Base-by-base conservation (phyloP, 1,284 basidiomycete genomes). In the Ceraceosorus guamensis region DNA sequence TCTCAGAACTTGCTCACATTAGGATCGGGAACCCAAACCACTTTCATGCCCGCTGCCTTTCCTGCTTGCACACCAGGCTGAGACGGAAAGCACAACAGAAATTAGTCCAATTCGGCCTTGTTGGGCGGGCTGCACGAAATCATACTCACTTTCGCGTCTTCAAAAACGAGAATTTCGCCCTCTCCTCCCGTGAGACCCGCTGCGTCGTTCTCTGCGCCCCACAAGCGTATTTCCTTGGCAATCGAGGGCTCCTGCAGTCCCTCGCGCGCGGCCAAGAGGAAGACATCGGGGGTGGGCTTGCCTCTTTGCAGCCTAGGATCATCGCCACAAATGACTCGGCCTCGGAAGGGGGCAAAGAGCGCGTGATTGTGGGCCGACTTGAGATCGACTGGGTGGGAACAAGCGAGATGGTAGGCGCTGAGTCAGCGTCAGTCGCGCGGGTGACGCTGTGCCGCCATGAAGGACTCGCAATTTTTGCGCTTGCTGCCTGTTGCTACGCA, bases 221-320 rank as follows among this genome's bases (percentile, higher is more conserved):
- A 63, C 31, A 61, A 50, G 8, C 72, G 58, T 11, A 70, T 41
- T 13, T 48, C 45, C 10, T 59, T 53, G 7, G 55, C 53, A 13
- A 57, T 49, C 30, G 63, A 56, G n/a, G 58, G 46, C 41, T 50
- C 48, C 6, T 68, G 61, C 24, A 77, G 56, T 5, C 72, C 71
- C 39, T 69, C 60, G 5, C 63, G 44, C 8, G 75, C 74, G 8
- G 76, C 76, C 3, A 72, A 62, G 7, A 77, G 61, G 59, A 77
- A 77, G 52, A 76, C 67, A 53, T 76, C 76, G 2, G 76, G 75
- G 48, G 55, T 48, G 8, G 76, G 76, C 57, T 77, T 77, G 8
- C 75, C 76, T 24, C 73, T 57, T 1, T 53, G 62, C 24, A 76
- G 46, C 3, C 68, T 51, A 0, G 57, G 0, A 46, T 76, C 75